Base-by-base conservation (phyloP, 305 asterid genomes). In the Withania somnifera region DNA sequence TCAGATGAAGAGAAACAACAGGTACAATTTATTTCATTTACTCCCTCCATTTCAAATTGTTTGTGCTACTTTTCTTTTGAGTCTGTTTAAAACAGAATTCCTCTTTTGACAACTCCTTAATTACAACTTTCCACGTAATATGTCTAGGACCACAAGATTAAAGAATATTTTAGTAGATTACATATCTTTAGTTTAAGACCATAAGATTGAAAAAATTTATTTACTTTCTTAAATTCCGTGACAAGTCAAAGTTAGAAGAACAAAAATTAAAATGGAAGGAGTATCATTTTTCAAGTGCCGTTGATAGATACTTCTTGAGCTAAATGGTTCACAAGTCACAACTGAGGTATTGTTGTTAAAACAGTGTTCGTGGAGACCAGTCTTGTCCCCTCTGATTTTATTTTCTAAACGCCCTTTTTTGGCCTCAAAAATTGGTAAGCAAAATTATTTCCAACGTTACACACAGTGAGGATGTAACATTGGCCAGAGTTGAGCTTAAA, bases 1-100 rank as follows among this genome's bases (percentile, higher is more conserved):
- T 87, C 99, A 4, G 89, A 91, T 15, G 93, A 91, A 87, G 94
- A 88, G 78, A 92, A 75, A 87, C 95, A 90, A 82, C 96, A 94
- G 91, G 99, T 94, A 81, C 3, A n/a, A 10, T 40, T 11, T 32
- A 40, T 50, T 50, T 51, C 50, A 60, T 57, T 4, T 11, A 30
- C 34, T 30, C 34, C 34, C 34, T 30, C 34, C 34, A 3, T 30
- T 30, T 30, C 34, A 30, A 30, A 3, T 30, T 30, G 34, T 30
- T 30, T 30, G 34, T 30, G 2, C 3, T 30, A 30, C 34, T 30
- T 30, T 30, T 3, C 3, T 30, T 30, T 30, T 30, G 1, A 30
- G 34, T 30, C 2, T 3, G 34, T 30, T 30, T 30, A 2, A 30
- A 30, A 30, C 2, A 30, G 1, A 30, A 30, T 30, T 30, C 34